Evolutionary conservation across 257 asterid genomes (phyloP), one percentile per base, ranked within the genome.

Genomic region (Thymus mandschuricus): DNA sequence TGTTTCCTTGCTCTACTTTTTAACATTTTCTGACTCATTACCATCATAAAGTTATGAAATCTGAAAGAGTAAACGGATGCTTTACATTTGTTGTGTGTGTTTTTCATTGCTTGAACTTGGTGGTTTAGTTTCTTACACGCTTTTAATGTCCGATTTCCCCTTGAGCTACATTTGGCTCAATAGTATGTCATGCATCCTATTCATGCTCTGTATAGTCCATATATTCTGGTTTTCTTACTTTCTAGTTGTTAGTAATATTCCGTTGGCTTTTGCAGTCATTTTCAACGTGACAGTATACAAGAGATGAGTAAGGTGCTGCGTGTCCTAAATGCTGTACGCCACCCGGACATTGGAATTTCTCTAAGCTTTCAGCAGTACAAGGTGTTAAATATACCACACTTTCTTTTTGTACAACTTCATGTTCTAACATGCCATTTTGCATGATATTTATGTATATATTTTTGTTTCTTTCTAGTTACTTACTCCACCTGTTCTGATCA

Each of bases 211-310:
- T 66, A 63, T 76, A 72, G 73, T 68, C 74, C 72, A 73, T 79
- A 40, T 78, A 77, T 83, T 78, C 89, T 87, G 88, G 86, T 87
- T 82, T 81, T 69, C 58, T 38, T 38, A 40, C 75, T 83, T 84
- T 86, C 84, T 85, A 87, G 41, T 38, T 38, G 41, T 70, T 91
- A 86, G 73, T 89, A 92, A 89, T 86, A 85, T 81, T 88, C 92
- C 84, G 92, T 89, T 91, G 90, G 86, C 87, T 89, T 91, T 89
- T 87, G 87, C 97, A 95, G 98, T 88, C 92, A 89, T 76, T 80
- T 89, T 82, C 95, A 87, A 75, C 96, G 93, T 82, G 97, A 95
- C 77, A 82, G 74, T 79, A 83, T 95, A 74, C 90, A 83, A 75
- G 99, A 95, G 79, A 92, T 84, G 88, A 84, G 89, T 70, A 88